Base-by-base conservation (phyloP, 768 basidiomycete species). In the Multifurca ochricompacta region DNA sequence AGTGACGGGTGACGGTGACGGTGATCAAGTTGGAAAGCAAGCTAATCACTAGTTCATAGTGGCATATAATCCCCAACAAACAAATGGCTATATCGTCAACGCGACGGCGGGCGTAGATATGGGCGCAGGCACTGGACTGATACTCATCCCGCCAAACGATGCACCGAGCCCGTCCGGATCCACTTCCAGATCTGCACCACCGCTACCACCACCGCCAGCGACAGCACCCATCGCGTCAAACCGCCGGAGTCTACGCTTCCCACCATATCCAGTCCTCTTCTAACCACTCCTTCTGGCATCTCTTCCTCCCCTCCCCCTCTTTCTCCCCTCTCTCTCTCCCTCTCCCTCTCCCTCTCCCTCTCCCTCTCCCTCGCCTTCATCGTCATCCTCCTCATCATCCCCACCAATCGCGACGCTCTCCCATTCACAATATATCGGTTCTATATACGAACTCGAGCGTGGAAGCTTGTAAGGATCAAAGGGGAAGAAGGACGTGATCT, bases 401-500 rank as follows among this genome's bases (percentile, higher is more conserved):
- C 82, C 80, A 7, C 72, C 76, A 21, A 80, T 74, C 4, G 88
- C 85, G 3, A 95, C 92, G 30, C 81, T 73, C 16, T 82, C 74
- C 95, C 95, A 99, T 56, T 94, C 90, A 41, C 93, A 76, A 64
- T 97, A 99, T 25, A 96, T 79, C 8, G 74, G 75, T 49, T 90
- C 82, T 51, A 99, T 87, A 64, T 83, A 96, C 19, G 69, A 67
- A 28, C 78, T 74, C 34, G 91, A 92, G 53, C 81, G 77, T 0
- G 91, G 87, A 4, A 99, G 81, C 55, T 84, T 87, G 73, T 91
- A 98, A 2, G 96, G 96, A 68, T 99, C 96, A 66, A 99, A 99
- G 0, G 96, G 96, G 74, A 99, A 99, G 74, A 97, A 98, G 10
- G 85, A 82, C 65, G 91, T 92, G 51, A 98, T 75, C 56, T 94